Evolutionary conservation across 352 stramenopile species (phyloP).

Genomic region (Saprolegnia parasitica): DNA sequence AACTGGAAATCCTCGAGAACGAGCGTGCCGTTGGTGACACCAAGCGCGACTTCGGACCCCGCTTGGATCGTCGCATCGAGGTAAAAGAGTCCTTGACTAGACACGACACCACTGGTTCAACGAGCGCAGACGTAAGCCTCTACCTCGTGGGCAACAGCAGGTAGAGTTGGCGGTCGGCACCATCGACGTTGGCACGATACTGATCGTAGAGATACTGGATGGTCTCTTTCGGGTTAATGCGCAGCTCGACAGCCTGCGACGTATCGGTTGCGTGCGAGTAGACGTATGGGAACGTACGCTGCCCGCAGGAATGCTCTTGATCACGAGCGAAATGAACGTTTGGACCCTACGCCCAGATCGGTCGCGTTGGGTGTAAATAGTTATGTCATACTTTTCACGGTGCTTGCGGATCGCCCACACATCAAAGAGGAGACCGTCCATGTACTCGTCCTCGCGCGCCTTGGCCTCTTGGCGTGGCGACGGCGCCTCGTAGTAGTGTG

Average conservation of each 20-base stretch:
- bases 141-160: constrained; percentile 57
- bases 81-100: constrained; percentile 52
- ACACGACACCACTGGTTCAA: neutral
- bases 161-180: constrained; percentile 55
- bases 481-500: neutral
- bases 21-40: constrained; percentile 59
- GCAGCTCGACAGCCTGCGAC: constrained; percentile 50
- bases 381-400: constrained; percentile 44
- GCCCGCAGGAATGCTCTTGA: constrained; percentile 73
- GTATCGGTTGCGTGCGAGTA: neutral
- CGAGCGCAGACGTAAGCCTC: neutral
- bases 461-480: constrained; percentile 9
- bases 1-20: constrained; percentile 68
- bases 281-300: constrained; percentile 38
- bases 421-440: constrained; percentile 41
- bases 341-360: constrained; percentile 27
- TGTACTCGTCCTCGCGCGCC: constrained; percentile 43
- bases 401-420: constrained; percentile 51
- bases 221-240: constrained; percentile 46
- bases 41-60: constrained; percentile 55
- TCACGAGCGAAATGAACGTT: constrained; percentile 55
- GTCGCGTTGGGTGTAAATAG: neutral
- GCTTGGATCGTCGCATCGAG: constrained; percentile 54
- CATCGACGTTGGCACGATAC: constrained; percentile 57
- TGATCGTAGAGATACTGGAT: constrained; percentile 73